phyloP scores from a whole-genome alignment of 2,329 filamentous ascomycete species.

The Ophiosphaerella narmari region DNA sequence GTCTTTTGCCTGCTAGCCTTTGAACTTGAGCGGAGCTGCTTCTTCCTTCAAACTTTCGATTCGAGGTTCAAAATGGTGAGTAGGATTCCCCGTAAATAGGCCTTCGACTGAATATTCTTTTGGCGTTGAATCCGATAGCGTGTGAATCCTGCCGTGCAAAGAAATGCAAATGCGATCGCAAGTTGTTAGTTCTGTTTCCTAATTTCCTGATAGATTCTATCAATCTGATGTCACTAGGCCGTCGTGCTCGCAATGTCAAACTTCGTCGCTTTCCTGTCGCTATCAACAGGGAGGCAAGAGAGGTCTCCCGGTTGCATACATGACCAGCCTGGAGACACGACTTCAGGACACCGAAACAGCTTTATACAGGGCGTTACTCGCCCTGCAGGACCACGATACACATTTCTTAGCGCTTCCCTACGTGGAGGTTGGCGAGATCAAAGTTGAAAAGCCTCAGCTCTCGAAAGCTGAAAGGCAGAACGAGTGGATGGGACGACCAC shows the following conservation, averaged over 20 bases:
- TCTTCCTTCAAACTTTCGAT: too few relatives aligned
- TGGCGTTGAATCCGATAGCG: constrained; percentile 24
- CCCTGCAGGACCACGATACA: constrained; percentile 9
- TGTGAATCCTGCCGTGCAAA: constrained; percentile 34
- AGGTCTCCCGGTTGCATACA: constrained; percentile 32
- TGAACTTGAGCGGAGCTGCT: too few relatives aligned
- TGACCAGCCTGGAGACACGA: constrained; percentile 27
- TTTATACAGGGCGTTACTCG: constrained; percentile 18
- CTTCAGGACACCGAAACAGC: constrained; percentile 32
- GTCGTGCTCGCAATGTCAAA: constrained; percentile 29
- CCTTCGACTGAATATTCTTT: too few relatives aligned
- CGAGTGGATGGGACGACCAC: constrained; percentile 28
- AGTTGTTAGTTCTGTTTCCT: constrained; percentile 13
- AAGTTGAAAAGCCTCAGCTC: constrained; percentile 3
- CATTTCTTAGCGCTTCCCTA: background rate
- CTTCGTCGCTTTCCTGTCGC: constrained; percentile 16
- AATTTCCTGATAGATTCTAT: background rate
- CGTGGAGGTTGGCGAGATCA: background rate
- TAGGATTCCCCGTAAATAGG: too few relatives aligned
- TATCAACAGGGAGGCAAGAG: constrained; percentile 34
- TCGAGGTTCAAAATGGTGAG: too few relatives aligned
- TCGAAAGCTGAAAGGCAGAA: constrained; percentile 30
- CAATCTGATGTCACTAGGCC: constrained; percentile 17
- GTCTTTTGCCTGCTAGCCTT: too few relatives aligned
- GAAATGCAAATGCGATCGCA: constrained; percentile 36